Conservation (phyloP, 768 basidiomycete genomes). For the Gloeophyllum trabeum region DNA sequence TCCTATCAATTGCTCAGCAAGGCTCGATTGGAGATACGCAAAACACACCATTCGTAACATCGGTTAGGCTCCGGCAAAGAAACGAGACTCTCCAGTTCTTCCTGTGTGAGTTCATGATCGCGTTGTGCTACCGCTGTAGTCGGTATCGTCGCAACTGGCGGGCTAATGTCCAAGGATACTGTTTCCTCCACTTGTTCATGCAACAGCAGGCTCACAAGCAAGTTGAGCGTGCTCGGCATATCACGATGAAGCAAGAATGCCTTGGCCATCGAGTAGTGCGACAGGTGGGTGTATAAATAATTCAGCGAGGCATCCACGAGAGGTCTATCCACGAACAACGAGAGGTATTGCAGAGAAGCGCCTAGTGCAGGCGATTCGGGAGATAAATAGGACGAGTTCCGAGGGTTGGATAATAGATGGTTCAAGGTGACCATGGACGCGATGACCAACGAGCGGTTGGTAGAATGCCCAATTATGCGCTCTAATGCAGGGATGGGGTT, state of each 20-base stretch:
- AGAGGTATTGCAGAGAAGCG: constrained; percentile 60
- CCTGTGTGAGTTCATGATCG: constrained; percentile 58
- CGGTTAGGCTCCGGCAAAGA: constrained; percentile 61
- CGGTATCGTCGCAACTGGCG: constrained; percentile 45
- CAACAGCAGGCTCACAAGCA: constrained; percentile 58
- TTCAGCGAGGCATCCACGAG: constrained; percentile 65
- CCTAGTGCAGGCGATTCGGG: constrained; percentile 47
- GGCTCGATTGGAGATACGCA: background rate
- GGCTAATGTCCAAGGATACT: constrained; percentile 51
- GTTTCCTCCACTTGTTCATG: constrained; percentile 65
- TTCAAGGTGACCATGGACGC: constrained; percentile 50
- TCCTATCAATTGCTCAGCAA: constrained; percentile 32
- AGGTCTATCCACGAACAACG: constrained; percentile 57
- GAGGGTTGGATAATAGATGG: constrained; percentile 47
- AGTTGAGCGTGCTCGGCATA: constrained; percentile 57
- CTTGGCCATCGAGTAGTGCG: constrained; percentile 64
- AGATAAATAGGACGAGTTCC: constrained; percentile 42
- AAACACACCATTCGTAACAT: constrained; percentile 68
- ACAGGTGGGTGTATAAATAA: constrained; percentile 66
- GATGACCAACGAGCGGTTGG: constrained; percentile 70
- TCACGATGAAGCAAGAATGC: constrained; percentile 62
- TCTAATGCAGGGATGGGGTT: constrained; percentile 50
- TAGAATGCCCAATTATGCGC: constrained; percentile 40
- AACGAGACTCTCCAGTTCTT: constrained; percentile 53
- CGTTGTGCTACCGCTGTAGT: constrained; percentile 30